Base-by-base conservation (phyloP, 352 stramenopile species). In the Globisporangium radiosum region DNA sequence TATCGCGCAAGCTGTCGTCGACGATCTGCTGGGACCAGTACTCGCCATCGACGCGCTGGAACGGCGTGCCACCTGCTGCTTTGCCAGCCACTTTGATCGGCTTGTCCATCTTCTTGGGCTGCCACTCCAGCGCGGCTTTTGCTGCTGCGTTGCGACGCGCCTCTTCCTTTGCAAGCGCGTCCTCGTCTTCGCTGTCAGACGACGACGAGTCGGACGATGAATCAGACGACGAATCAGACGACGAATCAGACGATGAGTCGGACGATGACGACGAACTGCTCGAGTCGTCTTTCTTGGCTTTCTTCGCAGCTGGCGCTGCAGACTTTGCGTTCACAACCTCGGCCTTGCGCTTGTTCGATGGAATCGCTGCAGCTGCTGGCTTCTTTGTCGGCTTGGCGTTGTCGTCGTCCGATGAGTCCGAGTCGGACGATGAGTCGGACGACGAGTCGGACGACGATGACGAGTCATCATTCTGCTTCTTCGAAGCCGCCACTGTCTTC, bases 21-120 rank as follows among this genome's bases (percentile, higher is more conserved):
- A 74, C 70, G 57, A 98, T 97, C 58, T 96, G 81, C 52, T 75
- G 68, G 14, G 88, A 93, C 97, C 97, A 99, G 64, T 84, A 97
- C 48, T 97, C 86, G 71, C 96, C 94, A 59, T 99, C 96, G 19
- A 99, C 97, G 51, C 98, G 93, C 78, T 98, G 85, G 78, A 99
- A 99, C 15, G 97, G 96, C 47, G 92, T 96, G 51, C 96, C 96
- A 40, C 96, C 96, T 44, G 75, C 64, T 71, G 71, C 68, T 70
- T 98, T 96, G 17, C 62, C 66, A 19, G 81, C 70, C 6, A 60
- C 77, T 63, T 81, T 75, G 11, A 70, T 57, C 43, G 67, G 66
- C 66, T 80, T 89, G 38, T 78, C 80, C 62, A 84, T 79, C 85
- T 87, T 97, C 87, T 81, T 96, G 5, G 94, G 90, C 57, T 92